Percentiles rank a stretch among this genome's conserved stretches.
phyloP scores from a whole-genome alignment of 768 basidiomycete species.

The Boletus sp. region DNA sequence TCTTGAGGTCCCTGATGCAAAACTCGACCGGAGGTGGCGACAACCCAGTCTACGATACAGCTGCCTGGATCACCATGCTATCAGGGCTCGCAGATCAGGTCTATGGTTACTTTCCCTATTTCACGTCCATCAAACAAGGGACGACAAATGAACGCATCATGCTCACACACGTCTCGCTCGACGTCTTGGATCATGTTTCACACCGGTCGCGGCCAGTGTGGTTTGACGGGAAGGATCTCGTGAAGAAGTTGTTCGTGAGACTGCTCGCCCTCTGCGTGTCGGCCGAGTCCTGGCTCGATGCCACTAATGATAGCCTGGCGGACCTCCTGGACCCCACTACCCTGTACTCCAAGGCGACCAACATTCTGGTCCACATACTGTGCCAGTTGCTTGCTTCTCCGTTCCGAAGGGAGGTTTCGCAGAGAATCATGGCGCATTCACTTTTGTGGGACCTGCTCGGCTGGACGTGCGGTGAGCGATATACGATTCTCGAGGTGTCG shows the following conservation, averaged over 20 bases:
- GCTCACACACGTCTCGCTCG: constrained; percentile 52
- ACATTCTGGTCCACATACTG: constrained; percentile 45
- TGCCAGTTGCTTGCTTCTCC: constrained; percentile 31
- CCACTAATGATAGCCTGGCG: constrained; percentile 37
- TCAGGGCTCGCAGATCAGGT: constrained; percentile 52
- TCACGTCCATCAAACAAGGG: constrained; percentile 49
- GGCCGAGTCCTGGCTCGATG: constrained; percentile 60
- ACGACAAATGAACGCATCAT: constrained; percentile 56
- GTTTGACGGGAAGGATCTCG: constrained; percentile 41
- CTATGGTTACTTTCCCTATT: constrained; percentile 53
- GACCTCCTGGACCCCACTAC: constrained; percentile 45
- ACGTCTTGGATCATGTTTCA: constrained; percentile 53
- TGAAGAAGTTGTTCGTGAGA: constrained; percentile 48
- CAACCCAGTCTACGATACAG: constrained; percentile 35
- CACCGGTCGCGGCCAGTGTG: constrained; percentile 52
- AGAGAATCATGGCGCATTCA: constrained; percentile 18
- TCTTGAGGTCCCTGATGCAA: constrained; percentile 39
- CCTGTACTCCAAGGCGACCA: constrained; percentile 47
- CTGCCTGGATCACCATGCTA: constrained; percentile 51
- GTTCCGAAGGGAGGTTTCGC: constrained; percentile 18
- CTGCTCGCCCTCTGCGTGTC: constrained; percentile 54
- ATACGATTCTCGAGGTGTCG: not conserved
- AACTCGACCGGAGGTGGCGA: constrained; percentile 34
- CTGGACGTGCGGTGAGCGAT: constrained; percentile 7
- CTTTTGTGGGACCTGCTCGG: constrained; percentile 24